Conservation (phyloP, 164 flowering plant genomes). For the Piper longum region DNA sequence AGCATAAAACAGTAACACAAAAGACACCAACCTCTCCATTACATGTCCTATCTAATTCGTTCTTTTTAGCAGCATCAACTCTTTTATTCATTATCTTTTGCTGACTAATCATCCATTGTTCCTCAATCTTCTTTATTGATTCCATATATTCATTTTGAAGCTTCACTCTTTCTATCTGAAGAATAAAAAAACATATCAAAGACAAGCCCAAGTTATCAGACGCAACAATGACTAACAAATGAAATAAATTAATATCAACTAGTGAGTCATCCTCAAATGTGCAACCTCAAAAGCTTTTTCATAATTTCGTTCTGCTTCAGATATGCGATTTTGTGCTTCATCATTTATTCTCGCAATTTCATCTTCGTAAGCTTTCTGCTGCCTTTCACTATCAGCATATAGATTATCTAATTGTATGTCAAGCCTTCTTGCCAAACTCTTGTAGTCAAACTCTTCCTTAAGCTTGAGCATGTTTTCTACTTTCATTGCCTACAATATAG, state of each 20-base stretch:
- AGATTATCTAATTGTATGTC: constrained; percentile 77
- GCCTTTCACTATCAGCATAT: constrained; percentile 78
- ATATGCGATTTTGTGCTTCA: constrained; percentile 45
- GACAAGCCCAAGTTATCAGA: background rate
- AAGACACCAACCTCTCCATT: constrained; percentile 27
- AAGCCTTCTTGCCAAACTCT: constrained; percentile 76
- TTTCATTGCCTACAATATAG: constrained; percentile 72
- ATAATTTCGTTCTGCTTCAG: constrained; percentile 58
- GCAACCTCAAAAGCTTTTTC: constrained; percentile 66
- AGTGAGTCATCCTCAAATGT: background rate
- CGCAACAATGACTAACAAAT: background rate
- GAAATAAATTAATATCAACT: background rate
- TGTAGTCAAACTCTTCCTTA: constrained; percentile 96
- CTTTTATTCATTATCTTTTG: constrained; percentile 27
- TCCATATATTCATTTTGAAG: constrained; percentile 72
- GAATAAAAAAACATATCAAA: background rate
- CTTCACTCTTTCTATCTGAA: constrained; percentile 54
- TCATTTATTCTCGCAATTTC: constrained; percentile 45
- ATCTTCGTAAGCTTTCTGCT: constrained; percentile 62
- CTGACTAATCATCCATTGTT: constrained; percentile 41
- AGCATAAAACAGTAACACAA: background rate
- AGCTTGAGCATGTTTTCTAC: constrained; percentile 94
- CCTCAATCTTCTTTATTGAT: constrained; percentile 75
- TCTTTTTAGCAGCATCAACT: constrained; percentile 9
- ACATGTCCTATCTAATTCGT: constrained; percentile 21